A percentile compares a stretch with the other conserved stretches of the same genome.
phyloP scores from a whole-genome alignment of 441 rosid genomes.

The Gossypium trilobum region DNA sequence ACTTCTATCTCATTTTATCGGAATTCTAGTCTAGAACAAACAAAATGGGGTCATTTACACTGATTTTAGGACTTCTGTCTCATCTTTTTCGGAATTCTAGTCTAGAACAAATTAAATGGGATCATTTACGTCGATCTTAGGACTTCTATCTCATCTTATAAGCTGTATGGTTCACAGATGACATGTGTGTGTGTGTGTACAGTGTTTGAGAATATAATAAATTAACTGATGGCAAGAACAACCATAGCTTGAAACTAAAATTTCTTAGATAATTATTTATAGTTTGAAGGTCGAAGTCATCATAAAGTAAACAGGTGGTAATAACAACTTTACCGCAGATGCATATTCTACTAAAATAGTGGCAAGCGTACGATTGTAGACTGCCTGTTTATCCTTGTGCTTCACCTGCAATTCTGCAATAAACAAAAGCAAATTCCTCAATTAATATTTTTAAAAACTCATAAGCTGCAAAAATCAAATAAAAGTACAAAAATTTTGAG shows the following conservation, averaged over 20 bases:
- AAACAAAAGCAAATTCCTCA: not conserved
- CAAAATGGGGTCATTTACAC: not conserved
- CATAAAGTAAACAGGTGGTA: not conserved
- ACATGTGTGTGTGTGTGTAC: not conserved
- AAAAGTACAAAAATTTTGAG: not conserved
- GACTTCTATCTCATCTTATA: not conserved
- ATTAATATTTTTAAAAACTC: not conserved
- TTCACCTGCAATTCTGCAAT: slow-evolving; percentile 41
- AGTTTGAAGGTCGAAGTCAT: not conserved
- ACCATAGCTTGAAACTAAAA: not conserved
- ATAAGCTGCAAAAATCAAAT: not conserved
- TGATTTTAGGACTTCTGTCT: not conserved
- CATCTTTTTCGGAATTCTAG: not conserved
- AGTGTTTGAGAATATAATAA: not conserved
- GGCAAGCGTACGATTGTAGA: slow-evolving; percentile 76
- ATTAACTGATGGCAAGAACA: not conserved
- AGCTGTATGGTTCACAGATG: not conserved
- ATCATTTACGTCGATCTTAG: not conserved
- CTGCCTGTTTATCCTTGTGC: slow-evolving; percentile 27
- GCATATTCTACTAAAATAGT: slow-evolving; percentile 77
- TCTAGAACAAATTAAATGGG: not conserved
- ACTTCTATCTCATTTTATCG: not conserved
- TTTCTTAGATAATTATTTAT: not conserved
- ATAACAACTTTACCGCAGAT: slow-evolving; percentile 59
- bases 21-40: not conserved